Percentiles rank a stretch among this genome's conserved stretches.
These are phyloP conservation scores for Fusarium sp. DNA, from an alignment of 2,329 filamentous ascomycete species.

Conservation along the genomic window DNA sequence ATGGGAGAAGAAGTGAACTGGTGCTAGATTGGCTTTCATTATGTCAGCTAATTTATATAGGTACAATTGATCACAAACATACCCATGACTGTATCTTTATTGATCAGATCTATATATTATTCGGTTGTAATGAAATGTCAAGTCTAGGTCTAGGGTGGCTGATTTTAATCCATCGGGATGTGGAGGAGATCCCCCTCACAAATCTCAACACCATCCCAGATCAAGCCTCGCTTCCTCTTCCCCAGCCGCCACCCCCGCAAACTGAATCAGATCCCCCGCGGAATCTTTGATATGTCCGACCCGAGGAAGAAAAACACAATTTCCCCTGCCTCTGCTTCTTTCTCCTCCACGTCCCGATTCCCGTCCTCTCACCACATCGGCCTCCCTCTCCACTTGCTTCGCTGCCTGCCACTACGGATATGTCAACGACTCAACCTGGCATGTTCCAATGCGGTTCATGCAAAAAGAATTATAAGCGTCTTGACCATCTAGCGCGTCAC, in stretches of 20 bases:
- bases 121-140: neutral
- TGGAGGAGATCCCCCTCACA: neutral
- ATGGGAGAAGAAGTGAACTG: slow-evolving; percentile 42
- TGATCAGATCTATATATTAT: slow-evolving; percentile 2
- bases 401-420: neutral
- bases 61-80: neutral
- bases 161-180: slow-evolving; percentile 14
- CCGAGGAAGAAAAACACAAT: slow-evolving; percentile 13
- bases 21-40: slow-evolving; percentile 24
- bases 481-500: slow-evolving; percentile 49
- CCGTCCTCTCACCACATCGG: neutral
- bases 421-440: slow-evolving; percentile 28
- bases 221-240: neutral
- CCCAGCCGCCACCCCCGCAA: slow-evolving; percentile 7
- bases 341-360: slow-evolving; percentile 28
- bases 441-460: slow-evolving; percentile 46
- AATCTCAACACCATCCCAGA: neutral
- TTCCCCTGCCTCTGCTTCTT: slow-evolving; percentile 4
- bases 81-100: neutral
- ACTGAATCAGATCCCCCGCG: neutral
- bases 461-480: slow-evolving; percentile 43
- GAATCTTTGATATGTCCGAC: slow-evolving; percentile 9
- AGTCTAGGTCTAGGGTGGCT: neutral
- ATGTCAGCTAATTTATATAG: neutral
- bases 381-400: slow-evolving; percentile 7